Percentiles rank a stretch among this genome's conserved stretches.
Evolutionary conservation across 805 yeast species (phyloP).

Genomic region (Scheffersomyces spartinae): DNA sequence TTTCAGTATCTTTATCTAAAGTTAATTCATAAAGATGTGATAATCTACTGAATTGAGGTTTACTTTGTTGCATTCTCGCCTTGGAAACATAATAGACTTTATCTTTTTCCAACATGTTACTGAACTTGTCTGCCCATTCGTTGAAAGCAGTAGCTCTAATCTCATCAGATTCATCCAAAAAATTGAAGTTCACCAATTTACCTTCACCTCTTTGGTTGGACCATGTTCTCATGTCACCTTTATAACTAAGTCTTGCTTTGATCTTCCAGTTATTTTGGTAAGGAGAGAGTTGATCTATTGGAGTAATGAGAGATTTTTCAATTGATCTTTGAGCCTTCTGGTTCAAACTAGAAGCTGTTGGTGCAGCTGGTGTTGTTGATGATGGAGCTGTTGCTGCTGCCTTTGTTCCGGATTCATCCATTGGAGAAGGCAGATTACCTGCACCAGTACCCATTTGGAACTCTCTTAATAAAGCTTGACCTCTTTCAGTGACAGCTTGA

Average conservation of each 20-base stretch:
- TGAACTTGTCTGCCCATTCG: constrained; percentile 71
- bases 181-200: constrained; percentile 75
- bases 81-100: constrained; percentile 77
- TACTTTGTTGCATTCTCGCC: constrained; percentile 72
- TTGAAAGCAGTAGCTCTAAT: constrained; percentile 92
- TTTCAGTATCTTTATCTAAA: constrained; percentile 66
- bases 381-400: constrained; percentile 5
- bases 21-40: constrained; percentile 81
- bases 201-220: constrained; percentile 82
- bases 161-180: constrained; percentile 91
- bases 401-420: too few species aligned
- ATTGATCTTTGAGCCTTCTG: constrained; percentile 5
- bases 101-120: constrained; percentile 74
- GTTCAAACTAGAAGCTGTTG: constrained; percentile 2
- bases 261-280: constrained; percentile 87
- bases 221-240: constrained; percentile 83
- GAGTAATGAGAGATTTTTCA: constrained; percentile 28
- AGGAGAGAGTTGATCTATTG: constrained; percentile 84
- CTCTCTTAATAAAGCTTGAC: too few species aligned
- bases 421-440: too few species aligned
- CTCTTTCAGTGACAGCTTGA: too few species aligned
- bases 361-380: constrained; percentile 4
- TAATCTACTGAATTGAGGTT: constrained; percentile 74
- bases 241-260: constrained; percentile 82
- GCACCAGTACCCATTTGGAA: too few species aligned